Conservation (phyloP, 495 filamentous ascomycete species). For the Chaetomium tenue region DNA sequence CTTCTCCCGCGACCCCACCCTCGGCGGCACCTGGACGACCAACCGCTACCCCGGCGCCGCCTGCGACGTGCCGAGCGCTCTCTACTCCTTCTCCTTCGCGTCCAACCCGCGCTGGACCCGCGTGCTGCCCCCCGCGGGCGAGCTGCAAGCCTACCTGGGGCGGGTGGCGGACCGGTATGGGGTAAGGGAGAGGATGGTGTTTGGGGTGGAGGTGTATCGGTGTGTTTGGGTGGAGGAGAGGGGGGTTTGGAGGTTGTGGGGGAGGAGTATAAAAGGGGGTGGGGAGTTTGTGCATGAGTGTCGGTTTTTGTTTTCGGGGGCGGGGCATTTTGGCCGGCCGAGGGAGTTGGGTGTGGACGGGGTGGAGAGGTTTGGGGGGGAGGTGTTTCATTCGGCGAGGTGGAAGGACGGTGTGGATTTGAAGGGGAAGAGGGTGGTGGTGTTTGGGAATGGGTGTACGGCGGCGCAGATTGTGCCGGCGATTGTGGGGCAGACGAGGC, state of each 20-base stretch:
- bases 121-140: slow-evolving; percentile 53
- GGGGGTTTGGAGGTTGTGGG: slow-evolving; percentile 35
- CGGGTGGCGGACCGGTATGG: slow-evolving; percentile 57
- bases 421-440: slow-evolving; percentile 53
- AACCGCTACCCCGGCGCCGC: slow-evolving; percentile 62
- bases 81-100: slow-evolving; percentile 65
- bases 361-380: slow-evolving; percentile 53
- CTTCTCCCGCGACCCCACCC: slow-evolving; percentile 59
- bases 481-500: slow-evolving; percentile 29
- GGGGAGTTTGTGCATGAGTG: slow-evolving; percentile 27
- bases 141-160: slow-evolving; percentile 60
- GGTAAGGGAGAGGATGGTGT: slow-evolving; percentile 59
- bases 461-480: slow-evolving; percentile 47
- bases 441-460: slow-evolving; percentile 63
- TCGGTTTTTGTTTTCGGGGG: slow-evolving; percentile 48
- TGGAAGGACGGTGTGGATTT: slow-evolving; percentile 53
- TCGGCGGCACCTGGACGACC: slow-evolving; percentile 68
- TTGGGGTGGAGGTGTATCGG: slow-evolving; percentile 57
- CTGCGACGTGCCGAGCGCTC: slow-evolving; percentile 45
- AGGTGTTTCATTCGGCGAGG: slow-evolving; percentile 57
- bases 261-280: slow-evolving; percentile 13
- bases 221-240: slow-evolving; percentile 59
- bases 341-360: slow-evolving; percentile 51
- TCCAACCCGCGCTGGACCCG: slow-evolving; percentile 59
- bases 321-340: slow-evolving; percentile 48